Conservation (phyloP, 2,329 filamentous ascomycete genomes). For the Aspergillus sp. region DNA sequence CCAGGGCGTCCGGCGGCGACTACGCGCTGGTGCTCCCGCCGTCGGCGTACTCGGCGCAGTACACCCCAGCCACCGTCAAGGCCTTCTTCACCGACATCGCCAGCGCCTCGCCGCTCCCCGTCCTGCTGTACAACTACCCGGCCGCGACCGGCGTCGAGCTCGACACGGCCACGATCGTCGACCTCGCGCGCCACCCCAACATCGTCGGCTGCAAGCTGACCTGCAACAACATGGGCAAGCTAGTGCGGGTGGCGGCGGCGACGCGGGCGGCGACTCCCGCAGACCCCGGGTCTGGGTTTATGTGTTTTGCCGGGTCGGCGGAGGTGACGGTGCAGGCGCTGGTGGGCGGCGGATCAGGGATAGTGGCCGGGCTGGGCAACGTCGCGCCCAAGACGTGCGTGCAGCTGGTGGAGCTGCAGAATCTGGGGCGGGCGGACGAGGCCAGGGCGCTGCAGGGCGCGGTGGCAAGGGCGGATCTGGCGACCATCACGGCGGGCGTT, state of each 20-base stretch:
- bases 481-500: conserved; percentile 58
- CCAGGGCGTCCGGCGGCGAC: conserved; percentile 56
- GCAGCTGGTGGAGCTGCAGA: conserved; percentile 49
- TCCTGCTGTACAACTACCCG: conserved; percentile 59
- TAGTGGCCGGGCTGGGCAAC: conserved; percentile 64
- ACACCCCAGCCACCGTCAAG: conserved; percentile 46
- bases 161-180: conserved; percentile 49
- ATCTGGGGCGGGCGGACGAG: conserved; percentile 49
- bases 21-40: conserved; percentile 64
- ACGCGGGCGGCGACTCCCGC: conserved; percentile 59
- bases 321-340: conserved; percentile 66
- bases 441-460: conserved; percentile 56
- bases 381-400: conserved; percentile 59
- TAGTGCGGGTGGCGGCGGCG: conserved; percentile 45
- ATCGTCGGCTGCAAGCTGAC: conserved; percentile 57
- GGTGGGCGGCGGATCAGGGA: conserved; percentile 59
- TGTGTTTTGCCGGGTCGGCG: conserved; percentile 62
- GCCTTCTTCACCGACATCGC: conserved; percentile 54
- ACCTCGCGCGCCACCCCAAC: conserved; percentile 44
- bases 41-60: conserved; percentile 56
- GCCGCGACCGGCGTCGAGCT: conserved; percentile 52
- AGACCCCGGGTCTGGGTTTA: conserved; percentile 61
- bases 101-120: conserved; percentile 43
- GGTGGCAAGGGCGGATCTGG: conserved; percentile 60
- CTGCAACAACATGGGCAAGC: conserved; percentile 56